Evolutionary conservation across 2,329 filamentous ascomycete genomes (phyloP).

Genomic region (Alternaria atra): DNA sequence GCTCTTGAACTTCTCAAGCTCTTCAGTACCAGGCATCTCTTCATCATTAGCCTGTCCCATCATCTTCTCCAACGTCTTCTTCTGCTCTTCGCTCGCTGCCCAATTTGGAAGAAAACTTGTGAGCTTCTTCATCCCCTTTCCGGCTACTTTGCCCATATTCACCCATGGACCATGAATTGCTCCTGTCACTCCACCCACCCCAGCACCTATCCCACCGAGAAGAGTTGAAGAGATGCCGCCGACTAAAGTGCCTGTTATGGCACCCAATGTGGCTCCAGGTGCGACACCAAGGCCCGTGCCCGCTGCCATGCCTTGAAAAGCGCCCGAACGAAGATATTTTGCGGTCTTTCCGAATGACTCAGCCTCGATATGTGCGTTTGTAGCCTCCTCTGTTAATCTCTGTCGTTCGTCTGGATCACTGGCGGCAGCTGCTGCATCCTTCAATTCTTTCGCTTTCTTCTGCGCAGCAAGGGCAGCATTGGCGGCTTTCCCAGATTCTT

Average conservation of each 20-base stretch:
- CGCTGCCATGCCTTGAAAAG: conserved; percentile 35
- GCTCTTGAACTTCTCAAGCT: conserved; percentile 25
- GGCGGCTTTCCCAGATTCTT: conserved; percentile 31
- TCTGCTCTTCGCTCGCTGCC: conserved; percentile 30
- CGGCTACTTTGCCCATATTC: conserved; percentile 23
- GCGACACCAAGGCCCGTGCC: conserved; percentile 33
- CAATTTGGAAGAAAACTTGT: conserved; percentile 25
- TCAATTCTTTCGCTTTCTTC: conserved; percentile 29
- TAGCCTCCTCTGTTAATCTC: conserved; percentile 32
- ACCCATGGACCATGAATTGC: conserved; percentile 26
- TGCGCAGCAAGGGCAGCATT: conserved; percentile 28
- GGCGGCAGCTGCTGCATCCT: conserved; percentile 28
- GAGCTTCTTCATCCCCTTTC: conserved; percentile 29
- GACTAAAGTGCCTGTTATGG: conserved; percentile 31
- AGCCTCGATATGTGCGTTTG: conserved; percentile 32
- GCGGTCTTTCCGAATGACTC: conserved; percentile 38
- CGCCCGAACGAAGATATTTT: conserved; percentile 33
- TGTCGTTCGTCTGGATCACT: conserved; percentile 29
- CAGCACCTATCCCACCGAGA: conserved; percentile 31
- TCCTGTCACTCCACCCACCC: conserved; percentile 28
- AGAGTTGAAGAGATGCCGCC: conserved; percentile 32
- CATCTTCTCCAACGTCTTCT: conserved; percentile 32
- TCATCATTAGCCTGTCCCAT: conserved; percentile 26
- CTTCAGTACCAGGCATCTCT: conserved; percentile 25
- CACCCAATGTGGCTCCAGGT: conserved; percentile 29